Conservation (phyloP, 257 asterid species). For the Cinchona pubescens region DNA sequence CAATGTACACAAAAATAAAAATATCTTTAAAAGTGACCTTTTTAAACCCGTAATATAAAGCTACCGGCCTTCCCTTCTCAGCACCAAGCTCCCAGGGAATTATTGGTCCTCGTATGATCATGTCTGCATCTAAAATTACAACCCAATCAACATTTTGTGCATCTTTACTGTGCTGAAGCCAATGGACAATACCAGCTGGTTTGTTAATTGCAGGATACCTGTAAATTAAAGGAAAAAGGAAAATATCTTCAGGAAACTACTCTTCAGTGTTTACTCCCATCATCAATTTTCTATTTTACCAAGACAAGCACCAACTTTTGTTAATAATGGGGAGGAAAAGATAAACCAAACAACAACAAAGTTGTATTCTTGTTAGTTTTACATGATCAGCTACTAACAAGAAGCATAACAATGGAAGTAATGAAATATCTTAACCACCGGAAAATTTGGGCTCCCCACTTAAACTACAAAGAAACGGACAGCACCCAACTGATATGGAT, state of each 20-base stretch:
- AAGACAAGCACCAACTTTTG: neutral
- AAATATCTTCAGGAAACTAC: neutral
- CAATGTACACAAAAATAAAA: neutral
- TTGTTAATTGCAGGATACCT: constrained; percentile 99
- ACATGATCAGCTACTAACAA: neutral
- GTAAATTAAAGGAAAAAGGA: constrained; percentile 10
- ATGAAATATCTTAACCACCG: neutral
- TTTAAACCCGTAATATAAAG: constrained; percentile 98
- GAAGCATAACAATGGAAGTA: too few species aligned
- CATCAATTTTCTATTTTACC: neutral
- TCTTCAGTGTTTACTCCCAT: neutral
- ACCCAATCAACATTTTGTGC: constrained; percentile 98
- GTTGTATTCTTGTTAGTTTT: too few species aligned
- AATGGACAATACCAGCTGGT: constrained; percentile 93
- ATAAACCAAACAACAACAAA: neutral
- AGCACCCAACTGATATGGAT: neutral
- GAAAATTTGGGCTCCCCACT: neutral
- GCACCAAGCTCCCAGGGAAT: constrained; percentile 99
- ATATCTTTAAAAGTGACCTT: constrained; percentile 5
- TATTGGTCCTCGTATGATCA: constrained; percentile 89
- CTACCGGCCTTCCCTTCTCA: constrained; percentile 87
- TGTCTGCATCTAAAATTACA: constrained; percentile 90
- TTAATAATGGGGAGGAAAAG: neutral
- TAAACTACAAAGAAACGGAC: neutral
- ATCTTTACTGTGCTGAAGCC: constrained; percentile 87